A percentile compares a stretch with the other conserved stretches of the same genome.
These are phyloP conservation scores for Collybia sordida DNA, from an alignment of 768 basidiomycete species.

Conservation along the genomic window DNA sequence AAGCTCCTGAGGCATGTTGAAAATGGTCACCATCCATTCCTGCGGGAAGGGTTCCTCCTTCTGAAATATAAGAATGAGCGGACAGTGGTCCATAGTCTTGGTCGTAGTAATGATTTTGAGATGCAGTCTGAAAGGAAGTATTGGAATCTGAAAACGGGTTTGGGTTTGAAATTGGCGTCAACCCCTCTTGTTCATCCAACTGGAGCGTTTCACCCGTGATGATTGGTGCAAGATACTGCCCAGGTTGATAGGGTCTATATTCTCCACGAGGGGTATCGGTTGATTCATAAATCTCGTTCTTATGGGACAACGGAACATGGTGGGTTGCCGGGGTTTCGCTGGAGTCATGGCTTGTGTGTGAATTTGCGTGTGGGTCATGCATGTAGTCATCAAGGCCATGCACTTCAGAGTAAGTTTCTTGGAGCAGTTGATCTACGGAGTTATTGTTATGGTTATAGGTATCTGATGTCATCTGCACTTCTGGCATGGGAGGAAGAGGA, in stretches of 20 bases:
- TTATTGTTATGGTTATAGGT: slow-evolving; percentile 1
- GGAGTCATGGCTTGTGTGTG: no score
- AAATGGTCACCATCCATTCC: slow-evolving; percentile 55
- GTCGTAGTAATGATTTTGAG: slow-evolving; percentile 33
- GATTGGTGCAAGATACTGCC: slow-evolving; percentile 60
- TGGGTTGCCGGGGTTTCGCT: no score
- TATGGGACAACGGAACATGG: no score
- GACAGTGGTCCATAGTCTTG: slow-evolving; percentile 34
- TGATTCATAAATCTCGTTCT: slow-evolving; percentile 6
- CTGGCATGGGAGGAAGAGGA: slow-evolving; percentile 7
- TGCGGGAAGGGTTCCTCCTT: slow-evolving; percentile 29
- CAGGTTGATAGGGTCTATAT: slow-evolving; percentile 56
- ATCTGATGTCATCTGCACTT: slow-evolving; percentile 12
- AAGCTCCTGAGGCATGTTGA: slow-evolving; percentile 65
- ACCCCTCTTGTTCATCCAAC: slow-evolving; percentile 35
- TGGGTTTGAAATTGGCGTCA: slow-evolving; percentile 21
- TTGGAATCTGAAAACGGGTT: slow-evolving; percentile 23
- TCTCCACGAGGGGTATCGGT: slow-evolving; percentile 14
- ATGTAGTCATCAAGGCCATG: no score
- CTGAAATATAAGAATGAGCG: slow-evolving; percentile 31
- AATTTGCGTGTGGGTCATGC: no score
- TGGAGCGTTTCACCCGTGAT: slow-evolving; percentile 66
- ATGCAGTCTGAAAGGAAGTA: slow-evolving; percentile 6
- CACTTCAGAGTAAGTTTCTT: no score
- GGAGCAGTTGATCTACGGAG: no score